Base-by-base conservation (phyloP, 2,329 filamentous ascomycete genomes). In the Grosmannia serpens region DNA sequence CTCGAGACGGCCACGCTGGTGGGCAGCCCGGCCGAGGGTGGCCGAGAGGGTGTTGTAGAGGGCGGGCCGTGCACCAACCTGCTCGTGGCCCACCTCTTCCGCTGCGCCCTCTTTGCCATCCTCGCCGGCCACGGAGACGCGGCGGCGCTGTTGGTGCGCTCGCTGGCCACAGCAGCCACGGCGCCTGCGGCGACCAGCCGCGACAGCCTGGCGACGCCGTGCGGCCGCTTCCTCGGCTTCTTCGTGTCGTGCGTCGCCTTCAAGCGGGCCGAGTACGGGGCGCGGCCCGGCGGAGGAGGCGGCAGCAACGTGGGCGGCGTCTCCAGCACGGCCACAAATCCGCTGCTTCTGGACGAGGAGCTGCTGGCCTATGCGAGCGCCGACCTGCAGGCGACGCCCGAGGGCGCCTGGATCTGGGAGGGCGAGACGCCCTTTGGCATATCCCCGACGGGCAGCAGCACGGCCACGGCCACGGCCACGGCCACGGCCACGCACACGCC, bases 331-430 rank as follows among this genome's bases (percentile, higher is more conserved):
- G 46, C 13, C 46, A 7, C 38, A 20, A 11, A 77, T 4, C 67
- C 69, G 1, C 65, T 79, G 22, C 54, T 75, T 52, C 76, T 78
- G 3, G 91, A 99, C 66, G 91, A 97, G 68, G 92, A 96, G 69
- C 80, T 97, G 64, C 74, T 97, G 31, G 89, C 86, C 0, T 96
- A 96, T 66, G 84, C 88, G 1, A 92, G 88, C 33, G 88, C 86
- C 0, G 94, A 97, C 71, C 77, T 95, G 66, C 92, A 97, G 71
- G 88, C 86, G 1, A 84, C 81, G n/a, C 77, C 80, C 0, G 86
- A 91, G 56, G 83, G 83, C 41, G 85, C 86, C 15, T 97, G 92
- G 92, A 81, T 91, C 4, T 96, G 91, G 92, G 58, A 60, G 57
- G 49, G 53, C 60, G 59, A 24, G 22, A 26, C 46, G 57, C n/a